Percentiles rank a stretch among this genome's conserved stretches.
phyloP scores from a whole-genome alignment of 2,329 filamentous ascomycete genomes.

The Penicillium olsonii region DNA sequence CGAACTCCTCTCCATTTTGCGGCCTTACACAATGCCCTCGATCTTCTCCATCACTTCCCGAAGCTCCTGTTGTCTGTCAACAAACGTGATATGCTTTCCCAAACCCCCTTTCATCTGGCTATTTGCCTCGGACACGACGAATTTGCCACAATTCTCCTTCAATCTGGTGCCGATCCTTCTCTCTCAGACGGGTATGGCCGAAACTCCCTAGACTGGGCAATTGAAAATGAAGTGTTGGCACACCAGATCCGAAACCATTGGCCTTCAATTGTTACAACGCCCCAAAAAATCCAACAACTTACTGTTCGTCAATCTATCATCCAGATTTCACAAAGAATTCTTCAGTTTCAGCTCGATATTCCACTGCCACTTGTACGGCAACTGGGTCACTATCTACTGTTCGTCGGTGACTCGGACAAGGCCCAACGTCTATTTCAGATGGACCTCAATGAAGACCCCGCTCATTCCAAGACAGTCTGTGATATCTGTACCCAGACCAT shows the following conservation, averaged over 20 bases:
- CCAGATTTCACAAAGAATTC: not conserved
- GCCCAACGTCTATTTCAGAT: too few species aligned
- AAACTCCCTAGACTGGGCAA: constrained; percentile 2
- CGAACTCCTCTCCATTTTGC: constrained; percentile 4
- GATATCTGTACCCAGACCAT: too few species aligned
- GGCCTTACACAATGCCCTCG: not conserved
- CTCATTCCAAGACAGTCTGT: too few species aligned
- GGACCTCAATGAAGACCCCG: too few species aligned
- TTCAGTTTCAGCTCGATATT: not conserved
- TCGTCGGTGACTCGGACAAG: not conserved
- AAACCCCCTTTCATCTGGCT: constrained; percentile 4
- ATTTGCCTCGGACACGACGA: not conserved
- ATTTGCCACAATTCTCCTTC: constrained; percentile 2
- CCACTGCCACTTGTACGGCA: not conserved
- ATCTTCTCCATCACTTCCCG: constrained; percentile 4
- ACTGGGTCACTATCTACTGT: constrained; percentile 5
- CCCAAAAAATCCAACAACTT: not conserved
- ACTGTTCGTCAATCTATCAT: not conserved
- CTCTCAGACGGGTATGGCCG: constrained; percentile 6
- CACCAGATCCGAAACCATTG: not conserved
- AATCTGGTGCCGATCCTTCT: constrained; percentile 4
- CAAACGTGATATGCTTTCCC: not conserved
- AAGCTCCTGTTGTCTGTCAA: not conserved
- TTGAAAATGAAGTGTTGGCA: not conserved
- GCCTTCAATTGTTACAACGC: not conserved